These are phyloP conservation scores for Phytophthora niederhauseri DNA, from an alignment of 352 stramenopile genomes.

Conservation along the genomic window DNA sequence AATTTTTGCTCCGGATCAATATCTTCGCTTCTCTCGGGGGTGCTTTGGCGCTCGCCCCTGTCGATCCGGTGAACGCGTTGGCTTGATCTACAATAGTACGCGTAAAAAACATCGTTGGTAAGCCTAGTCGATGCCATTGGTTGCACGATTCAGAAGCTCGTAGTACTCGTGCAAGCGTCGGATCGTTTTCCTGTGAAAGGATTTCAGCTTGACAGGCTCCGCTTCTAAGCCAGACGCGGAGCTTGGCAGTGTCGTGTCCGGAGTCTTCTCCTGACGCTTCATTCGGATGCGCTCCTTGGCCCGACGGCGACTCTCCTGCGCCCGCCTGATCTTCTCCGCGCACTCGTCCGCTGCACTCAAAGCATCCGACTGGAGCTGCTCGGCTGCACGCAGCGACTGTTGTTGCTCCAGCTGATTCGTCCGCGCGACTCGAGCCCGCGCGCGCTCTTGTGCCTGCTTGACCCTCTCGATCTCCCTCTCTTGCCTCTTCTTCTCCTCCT, in stretches of 20 bases:
- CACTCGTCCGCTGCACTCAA: constrained; percentile 29
- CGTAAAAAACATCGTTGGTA: neutral
- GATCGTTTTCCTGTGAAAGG: constrained; percentile 17
- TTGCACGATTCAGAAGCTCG: neutral
- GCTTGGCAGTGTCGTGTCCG: neutral
- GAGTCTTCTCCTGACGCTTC: constrained; percentile 29
- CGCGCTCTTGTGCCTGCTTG: constrained; percentile 65
- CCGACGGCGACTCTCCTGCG: constrained; percentile 46
- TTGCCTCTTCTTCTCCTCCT: constrained; percentile 34
- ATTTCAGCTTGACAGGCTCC: constrained; percentile 1
- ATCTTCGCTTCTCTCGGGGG: constrained; percentile 29
- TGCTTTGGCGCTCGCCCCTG: neutral
- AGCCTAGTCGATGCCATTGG: constrained; percentile 2
- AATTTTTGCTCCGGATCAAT: constrained; percentile 33
- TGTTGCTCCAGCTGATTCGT: constrained; percentile 51
- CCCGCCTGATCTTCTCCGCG: constrained; percentile 35
- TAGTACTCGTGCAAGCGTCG: constrained; percentile 18
- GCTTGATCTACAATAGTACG: constrained; percentile 11
- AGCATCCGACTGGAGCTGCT: constrained; percentile 23
- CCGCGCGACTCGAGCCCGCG: constrained; percentile 48
- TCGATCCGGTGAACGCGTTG: constrained; percentile 2
- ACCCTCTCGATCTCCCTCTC: constrained; percentile 47
- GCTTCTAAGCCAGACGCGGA: neutral
- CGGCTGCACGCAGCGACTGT: constrained; percentile 25
- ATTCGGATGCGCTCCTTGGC: constrained; percentile 55